These are phyloP conservation scores for Boletus sp. DNA, from an alignment of 768 basidiomycete species.

Conservation along the genomic window DNA sequence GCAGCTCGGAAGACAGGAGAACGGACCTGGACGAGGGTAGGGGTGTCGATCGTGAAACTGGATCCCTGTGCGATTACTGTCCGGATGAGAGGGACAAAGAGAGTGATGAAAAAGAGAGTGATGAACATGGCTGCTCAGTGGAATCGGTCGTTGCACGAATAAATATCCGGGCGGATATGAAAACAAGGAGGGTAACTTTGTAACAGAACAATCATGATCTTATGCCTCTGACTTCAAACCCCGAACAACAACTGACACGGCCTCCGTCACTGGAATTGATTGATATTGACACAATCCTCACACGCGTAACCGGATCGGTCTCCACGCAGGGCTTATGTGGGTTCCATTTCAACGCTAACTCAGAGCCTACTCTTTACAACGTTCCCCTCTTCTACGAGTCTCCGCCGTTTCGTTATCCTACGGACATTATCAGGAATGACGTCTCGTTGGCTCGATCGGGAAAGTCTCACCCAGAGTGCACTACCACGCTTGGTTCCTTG, in stretches of 20 bases:
- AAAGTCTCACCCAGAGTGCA: slow-evolving; percentile 71
- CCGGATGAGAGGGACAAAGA: slow-evolving; percentile 57
- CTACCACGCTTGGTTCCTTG: slow-evolving; percentile 60
- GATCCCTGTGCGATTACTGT: slow-evolving; percentile 44
- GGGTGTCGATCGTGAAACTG: slow-evolving; percentile 51
- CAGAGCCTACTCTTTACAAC: slow-evolving; percentile 31
- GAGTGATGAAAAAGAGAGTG: slow-evolving; percentile 72
- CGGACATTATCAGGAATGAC: not conserved
- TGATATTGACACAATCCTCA: not conserved
- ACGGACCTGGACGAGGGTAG: slow-evolving; percentile 52
- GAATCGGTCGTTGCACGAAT: not conserved
- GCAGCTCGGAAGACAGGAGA: not conserved
- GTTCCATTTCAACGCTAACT: not conserved
- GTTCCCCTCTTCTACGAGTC: slow-evolving; percentile 26
- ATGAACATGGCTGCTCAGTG: slow-evolving; percentile 57
- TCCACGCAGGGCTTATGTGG: not conserved
- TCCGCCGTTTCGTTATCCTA: slow-evolving; percentile 34
- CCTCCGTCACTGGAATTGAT: not conserved
- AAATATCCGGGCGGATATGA: slow-evolving; percentile 21
- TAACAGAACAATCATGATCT: slow-evolving; percentile 1
- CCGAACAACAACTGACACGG: slow-evolving; percentile 17
- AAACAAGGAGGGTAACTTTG: not conserved
- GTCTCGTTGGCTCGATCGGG: not conserved
- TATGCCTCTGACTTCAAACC: slow-evolving; percentile 19
- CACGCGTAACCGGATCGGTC: not conserved